Conservation (phyloP, 2,329 filamentous ascomycete genomes). For the Nothomitra cinnamomea region DNA sequence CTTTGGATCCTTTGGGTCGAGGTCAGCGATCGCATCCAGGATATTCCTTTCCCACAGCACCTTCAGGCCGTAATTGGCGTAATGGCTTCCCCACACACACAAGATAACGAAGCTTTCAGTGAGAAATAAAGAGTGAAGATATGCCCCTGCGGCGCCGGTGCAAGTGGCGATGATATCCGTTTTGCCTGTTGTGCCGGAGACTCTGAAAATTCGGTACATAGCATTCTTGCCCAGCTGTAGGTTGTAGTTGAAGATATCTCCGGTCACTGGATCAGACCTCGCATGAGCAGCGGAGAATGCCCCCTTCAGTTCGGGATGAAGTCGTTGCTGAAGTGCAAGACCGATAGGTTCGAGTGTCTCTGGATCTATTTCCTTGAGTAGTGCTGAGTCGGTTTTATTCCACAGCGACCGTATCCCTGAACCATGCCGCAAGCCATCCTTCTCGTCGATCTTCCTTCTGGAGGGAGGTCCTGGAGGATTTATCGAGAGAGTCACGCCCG, state of each 20-base stretch:
- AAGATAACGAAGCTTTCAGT: constrained; percentile 54
- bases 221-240: constrained; percentile 40
- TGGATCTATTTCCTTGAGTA: constrained; percentile 46
- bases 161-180: constrained; percentile 58
- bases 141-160: constrained; percentile 38
- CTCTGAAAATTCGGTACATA: constrained; percentile 53
- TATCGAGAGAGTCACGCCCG: constrained; percentile 47
- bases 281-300: constrained; percentile 54
- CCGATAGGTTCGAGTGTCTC: constrained; percentile 57
- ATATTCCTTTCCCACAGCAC: constrained; percentile 51
- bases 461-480: constrained; percentile 40
- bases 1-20: constrained; percentile 33
- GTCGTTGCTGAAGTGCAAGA: constrained; percentile 36
- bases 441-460: constrained; percentile 9
- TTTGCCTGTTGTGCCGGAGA: constrained; percentile 42
- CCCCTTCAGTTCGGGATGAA: constrained; percentile 55
- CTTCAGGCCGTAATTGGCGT: constrained; percentile 37
- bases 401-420: constrained; percentile 33
- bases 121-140: constrained; percentile 71
- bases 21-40: constrained; percentile 47
- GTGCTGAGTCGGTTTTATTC: constrained; percentile 40
- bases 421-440: constrained; percentile 16
- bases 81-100: constrained; percentile 52
- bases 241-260: constrained; percentile 71
- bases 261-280: constrained; percentile 51